Base-by-base conservation (phyloP, 371 early-diverging fungal species). In the Coemansia sp. region DNA sequence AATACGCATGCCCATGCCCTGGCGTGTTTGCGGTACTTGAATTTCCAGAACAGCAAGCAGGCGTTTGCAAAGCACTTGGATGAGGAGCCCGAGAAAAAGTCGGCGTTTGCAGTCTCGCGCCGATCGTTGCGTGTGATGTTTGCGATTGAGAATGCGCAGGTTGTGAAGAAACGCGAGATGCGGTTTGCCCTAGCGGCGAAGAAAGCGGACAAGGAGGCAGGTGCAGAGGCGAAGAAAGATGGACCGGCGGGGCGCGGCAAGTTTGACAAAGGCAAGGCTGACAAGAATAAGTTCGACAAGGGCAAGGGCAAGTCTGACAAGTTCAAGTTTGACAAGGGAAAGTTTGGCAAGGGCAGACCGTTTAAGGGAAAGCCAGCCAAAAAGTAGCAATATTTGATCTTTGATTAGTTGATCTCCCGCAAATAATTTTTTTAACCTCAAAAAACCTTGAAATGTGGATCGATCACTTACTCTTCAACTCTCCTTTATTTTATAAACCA, bases 21-120 rank as follows among this genome's bases (percentile, higher is more conserved):
- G 59, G 93, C 95, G 7, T 90, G 92, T 60, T 82, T 97, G 64
- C 88, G 98, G 54, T 93, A 89, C 81, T 84, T 97, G 69, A 97
- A 96, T 83, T 82, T 82, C 56, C 81, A 86, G 52, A 86, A 84
- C 62, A 87, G 83, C 69, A 82, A 86, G 28, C 75, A 87, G 65
- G 86, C 67, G 5, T 81, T 81, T 40, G 59, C 75, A 30, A 75
- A 72, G 58, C 39, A 57, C 9, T 39, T 63, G 3, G 71, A 64
- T 5, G 50, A 64, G 25, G 64, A 58, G 21, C 23, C 51, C 9
- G 59, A 63, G 12, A 60, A 63, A 33, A 77, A 64, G n/a, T 67
- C 68, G 33, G 65, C 68, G 1, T 64, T 67, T 37, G 59, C 66
- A 53, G 80, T 75, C 48, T 73, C 71, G 28, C 69, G 75, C 42